A percentile compares a stretch with the other conserved stretches of the same genome.
phyloP scores from a whole-genome alignment of 768 basidiomycete species.

The Leucocoprinus leucothites region DNA sequence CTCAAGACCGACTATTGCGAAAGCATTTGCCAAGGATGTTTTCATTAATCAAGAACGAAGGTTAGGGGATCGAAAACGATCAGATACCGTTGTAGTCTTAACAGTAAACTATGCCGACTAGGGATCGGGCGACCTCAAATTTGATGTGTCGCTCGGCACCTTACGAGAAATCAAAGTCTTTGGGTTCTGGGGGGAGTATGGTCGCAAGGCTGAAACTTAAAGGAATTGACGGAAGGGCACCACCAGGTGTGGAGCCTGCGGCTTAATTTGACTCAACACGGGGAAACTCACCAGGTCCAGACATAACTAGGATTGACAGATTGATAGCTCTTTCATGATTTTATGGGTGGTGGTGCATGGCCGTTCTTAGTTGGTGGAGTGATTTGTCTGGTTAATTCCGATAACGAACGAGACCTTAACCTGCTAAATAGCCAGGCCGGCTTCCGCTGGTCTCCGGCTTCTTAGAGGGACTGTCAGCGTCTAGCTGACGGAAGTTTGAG shows the following conservation, averaged over 20 bases:
- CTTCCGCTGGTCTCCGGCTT: constrained; percentile 74
- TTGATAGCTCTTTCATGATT: constrained; percentile 84
- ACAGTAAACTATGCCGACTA: too few relatives aligned
- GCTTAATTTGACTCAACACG: constrained; percentile 85
- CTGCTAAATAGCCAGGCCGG: constrained; percentile 86
- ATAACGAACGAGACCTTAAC: constrained; percentile 93
- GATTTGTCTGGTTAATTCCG: constrained; percentile 97
- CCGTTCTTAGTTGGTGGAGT: constrained; percentile 89
- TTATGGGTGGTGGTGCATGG: constrained; percentile 88
- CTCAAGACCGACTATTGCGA: too few relatives aligned
- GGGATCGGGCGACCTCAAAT: too few relatives aligned
- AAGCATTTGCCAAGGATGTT: too few relatives aligned
- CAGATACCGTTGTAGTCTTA: too few relatives aligned
- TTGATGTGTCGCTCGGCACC: too few relatives aligned
- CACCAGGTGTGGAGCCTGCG: constrained; percentile 69
- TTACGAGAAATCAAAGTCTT: constrained; percentile 86
- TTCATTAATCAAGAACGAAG: too few relatives aligned
- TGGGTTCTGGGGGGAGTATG: constrained; percentile 65
- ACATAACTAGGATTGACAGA: constrained; percentile 77
- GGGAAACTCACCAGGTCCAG: constrained; percentile 80
- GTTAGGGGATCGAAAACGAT: too few relatives aligned
- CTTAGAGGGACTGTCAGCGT: too few relatives aligned
- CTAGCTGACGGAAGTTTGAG: too few relatives aligned
- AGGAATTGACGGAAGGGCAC: constrained; percentile 84
- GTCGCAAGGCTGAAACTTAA: constrained; percentile 68